These are phyloP conservation scores for Chytriomyces sp. DNA, from an alignment of 192 early-diverging fungal genomes.

Conservation along the genomic window DNA sequence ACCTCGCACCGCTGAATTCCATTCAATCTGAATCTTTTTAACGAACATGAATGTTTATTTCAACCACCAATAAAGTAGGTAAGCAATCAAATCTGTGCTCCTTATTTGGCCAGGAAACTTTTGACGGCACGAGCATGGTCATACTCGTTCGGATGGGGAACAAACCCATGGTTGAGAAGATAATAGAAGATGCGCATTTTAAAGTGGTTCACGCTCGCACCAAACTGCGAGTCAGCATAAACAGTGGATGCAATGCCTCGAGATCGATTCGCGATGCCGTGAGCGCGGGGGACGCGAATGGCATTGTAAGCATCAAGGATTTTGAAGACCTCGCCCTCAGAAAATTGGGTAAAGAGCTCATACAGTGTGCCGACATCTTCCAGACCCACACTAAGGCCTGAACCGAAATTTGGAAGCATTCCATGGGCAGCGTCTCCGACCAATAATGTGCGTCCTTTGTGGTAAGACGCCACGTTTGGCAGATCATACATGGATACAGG, in stretches of 20 bases:
- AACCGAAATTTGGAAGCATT: slow-evolving; percentile 34
- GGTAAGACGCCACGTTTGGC: neutral
- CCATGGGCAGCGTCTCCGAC: slow-evolving; percentile 35
- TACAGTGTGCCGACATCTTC: slow-evolving; percentile 34
- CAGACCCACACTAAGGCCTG: slow-evolving; percentile 21
- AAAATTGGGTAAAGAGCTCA: slow-evolving; percentile 8
- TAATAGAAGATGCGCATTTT: neutral
- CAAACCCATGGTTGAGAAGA: slow-evolving; percentile 1
- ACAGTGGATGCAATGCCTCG: neutral
- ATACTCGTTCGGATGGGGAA: neutral
- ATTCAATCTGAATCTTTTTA: no score
- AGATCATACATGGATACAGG: slow-evolving; percentile 17
- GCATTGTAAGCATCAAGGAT: slow-evolving; percentile 1
- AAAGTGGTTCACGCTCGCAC: neutral
- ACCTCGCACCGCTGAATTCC: no score
- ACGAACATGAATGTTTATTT: no score
- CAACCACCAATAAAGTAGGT: no score
- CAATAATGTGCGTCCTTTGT: slow-evolving; percentile 16
- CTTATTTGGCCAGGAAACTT: no score
- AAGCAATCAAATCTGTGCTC: no score
- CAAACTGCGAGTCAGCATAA: neutral
- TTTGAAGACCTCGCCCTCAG: neutral
- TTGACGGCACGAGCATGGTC: no score
- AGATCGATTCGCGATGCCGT: neutral
- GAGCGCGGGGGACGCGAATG: slow-evolving; percentile 3